Conservation (phyloP, 2,329 filamentous ascomycete genomes). For the Diplocarpon mali region DNA sequence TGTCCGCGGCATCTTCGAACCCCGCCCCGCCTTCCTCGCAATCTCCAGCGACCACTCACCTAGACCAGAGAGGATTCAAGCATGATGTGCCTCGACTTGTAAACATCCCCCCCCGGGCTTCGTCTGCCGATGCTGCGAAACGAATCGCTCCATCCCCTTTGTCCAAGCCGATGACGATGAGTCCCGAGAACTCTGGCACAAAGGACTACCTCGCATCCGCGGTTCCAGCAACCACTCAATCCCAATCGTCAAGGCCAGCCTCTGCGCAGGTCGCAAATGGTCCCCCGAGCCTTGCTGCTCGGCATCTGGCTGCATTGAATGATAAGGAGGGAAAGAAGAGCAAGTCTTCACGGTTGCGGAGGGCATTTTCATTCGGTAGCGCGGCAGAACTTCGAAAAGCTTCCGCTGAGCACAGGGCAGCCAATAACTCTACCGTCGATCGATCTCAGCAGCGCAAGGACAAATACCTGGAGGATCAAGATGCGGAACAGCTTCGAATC, state of each 20-base stretch:
- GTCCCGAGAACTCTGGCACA: slow-evolving; percentile 36
- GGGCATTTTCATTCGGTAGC: slow-evolving; percentile 95
- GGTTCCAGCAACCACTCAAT: slow-evolving; percentile 26
- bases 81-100: slow-evolving; percentile 44
- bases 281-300: slow-evolving; percentile 52
- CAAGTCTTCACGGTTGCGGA: slow-evolving; percentile 75
- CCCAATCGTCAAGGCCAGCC: slow-evolving; percentile 20
- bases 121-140: slow-evolving; percentile 49
- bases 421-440: slow-evolving; percentile 29
- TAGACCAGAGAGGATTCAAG: slow-evolving; percentile 36
- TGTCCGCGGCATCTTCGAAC: slow-evolving; percentile 28
- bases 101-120: slow-evolving; percentile 49
- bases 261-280: slow-evolving; percentile 26
- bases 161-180: slow-evolving; percentile 59
- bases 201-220: slow-evolving; percentile 32
- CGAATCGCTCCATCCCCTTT: slow-evolving; percentile 59
- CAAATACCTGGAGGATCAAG: slow-evolving; percentile 48
- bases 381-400: slow-evolving; percentile 79
- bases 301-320: slow-evolving; percentile 77
- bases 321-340: slow-evolving; percentile 71
- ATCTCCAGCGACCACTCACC: slow-evolving; percentile 15
- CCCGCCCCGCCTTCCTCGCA: slow-evolving; percentile 35
- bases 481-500: slow-evolving; percentile 85
- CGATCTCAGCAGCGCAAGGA: slow-evolving; percentile 55
- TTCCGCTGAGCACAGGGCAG: slow-evolving; percentile 48